Evolutionary conservation across 2,329 filamentous ascomycete genomes (phyloP), one percentile per base, ranked within the genome.

Genomic region (Nigrospora sphaerica): DNA sequence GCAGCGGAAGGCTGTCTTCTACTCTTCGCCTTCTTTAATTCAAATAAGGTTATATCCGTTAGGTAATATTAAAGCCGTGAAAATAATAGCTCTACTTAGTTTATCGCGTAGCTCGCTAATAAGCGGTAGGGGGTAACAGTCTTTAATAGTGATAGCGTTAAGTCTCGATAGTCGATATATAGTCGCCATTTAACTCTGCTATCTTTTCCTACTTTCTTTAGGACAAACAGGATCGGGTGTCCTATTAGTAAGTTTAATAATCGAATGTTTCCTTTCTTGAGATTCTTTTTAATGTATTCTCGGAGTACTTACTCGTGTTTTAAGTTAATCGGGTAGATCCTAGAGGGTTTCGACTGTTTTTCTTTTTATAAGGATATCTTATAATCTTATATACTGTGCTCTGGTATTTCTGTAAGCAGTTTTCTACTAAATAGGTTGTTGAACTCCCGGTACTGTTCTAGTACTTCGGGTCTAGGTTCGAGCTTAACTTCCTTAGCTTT

Each of bases 1-100:
- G 13, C 32, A 60, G 23, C 47, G 42, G 49, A 65, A 65, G n/a
- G 46, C 51, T 11, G 45, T 67, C 43, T 64, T 65, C 50, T 49
- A 64, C 52, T 64, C 43, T 28, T 66, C 44, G 16, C 45, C 47
- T 54, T 56, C 36, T 17, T 39, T 45, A 32, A 63, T 55, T 42
- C 38, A 43, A 41, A 57, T 53, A 14, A 45, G 48, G 42, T 54
- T 49, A 50, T 49, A 57, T 23, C 14, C 49, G 17, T 48, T 23
- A 17, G 36, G 40, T 13, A 56, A 28, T 38, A 54, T 42, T 14
- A 54, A 13, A 17, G 39, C 48, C 2, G 35, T 48, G 35, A 52
- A 54, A 18, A 40, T 49, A 37, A 47, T 35, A 12, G 46, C 49
- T 32, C 45, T 44, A 19, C 31, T 23, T 14, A 62, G 38, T 18